These are phyloP conservation scores for Diutina rugosa DNA, from an alignment of 1,139 yeast genomes.

Conservation along the genomic window DNA sequence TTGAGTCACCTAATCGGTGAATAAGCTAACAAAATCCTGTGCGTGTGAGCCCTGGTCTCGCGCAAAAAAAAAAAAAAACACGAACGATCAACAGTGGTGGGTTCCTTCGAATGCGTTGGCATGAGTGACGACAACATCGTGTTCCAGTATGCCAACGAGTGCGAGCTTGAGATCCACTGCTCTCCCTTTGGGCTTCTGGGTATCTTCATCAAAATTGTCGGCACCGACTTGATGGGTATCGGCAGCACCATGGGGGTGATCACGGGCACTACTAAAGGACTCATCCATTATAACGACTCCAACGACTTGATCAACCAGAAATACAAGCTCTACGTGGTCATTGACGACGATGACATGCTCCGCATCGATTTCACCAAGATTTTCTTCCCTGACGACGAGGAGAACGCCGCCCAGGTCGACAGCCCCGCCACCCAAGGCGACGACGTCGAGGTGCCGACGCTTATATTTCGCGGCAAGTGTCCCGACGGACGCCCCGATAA, in stretches of 20 bases:
- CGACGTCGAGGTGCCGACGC: conserved; percentile 29
- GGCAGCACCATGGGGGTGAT: conserved; percentile 49
- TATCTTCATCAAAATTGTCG: conserved; percentile 36
- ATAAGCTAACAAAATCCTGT: neutral
- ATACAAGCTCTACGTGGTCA: conserved; percentile 38
- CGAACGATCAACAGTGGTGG: neutral
- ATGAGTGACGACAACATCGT: conserved; percentile 9
- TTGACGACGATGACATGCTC: conserved; percentile 35
- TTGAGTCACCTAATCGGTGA: neutral
- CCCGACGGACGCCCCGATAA: conserved; percentile 43
- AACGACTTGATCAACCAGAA: conserved; percentile 35
- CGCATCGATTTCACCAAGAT: conserved; percentile 44
- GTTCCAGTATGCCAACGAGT: conserved; percentile 37
- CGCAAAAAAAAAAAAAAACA: neutral
- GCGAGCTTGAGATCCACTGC: conserved; percentile 43
- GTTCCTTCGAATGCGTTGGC: neutral
- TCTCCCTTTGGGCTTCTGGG: conserved; percentile 51
- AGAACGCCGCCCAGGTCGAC: conserved; percentile 3
- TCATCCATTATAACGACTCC: conserved; percentile 36
- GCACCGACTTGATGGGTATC: conserved; percentile 39
- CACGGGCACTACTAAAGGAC: conserved; percentile 39
- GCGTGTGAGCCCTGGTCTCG: neutral
- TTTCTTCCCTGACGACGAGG: conserved; percentile 7
- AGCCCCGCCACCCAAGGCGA: conserved; percentile 8
- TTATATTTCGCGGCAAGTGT: conserved; percentile 38